Percentiles rank a stretch among this genome's conserved stretches.
Conservation (phyloP, 306 rosid species). For the Neltuma alba region DNA sequence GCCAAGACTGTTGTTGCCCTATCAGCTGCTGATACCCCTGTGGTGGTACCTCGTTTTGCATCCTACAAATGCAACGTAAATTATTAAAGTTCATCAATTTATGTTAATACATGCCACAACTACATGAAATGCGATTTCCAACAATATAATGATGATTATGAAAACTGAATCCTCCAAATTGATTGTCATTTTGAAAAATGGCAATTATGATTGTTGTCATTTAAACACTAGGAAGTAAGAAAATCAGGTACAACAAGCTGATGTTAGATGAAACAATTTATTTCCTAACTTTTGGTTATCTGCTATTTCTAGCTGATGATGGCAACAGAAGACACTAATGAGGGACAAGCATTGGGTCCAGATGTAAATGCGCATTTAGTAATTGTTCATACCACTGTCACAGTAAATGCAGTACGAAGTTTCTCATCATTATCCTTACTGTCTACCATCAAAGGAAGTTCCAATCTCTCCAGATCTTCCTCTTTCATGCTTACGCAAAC, state of each 20-base stretch:
- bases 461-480: slow-evolving; percentile 77
- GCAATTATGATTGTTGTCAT: slow-evolving; percentile 2
- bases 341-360: slow-evolving; percentile 19
- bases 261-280: slow-evolving; percentile 24
- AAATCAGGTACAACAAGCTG: slow-evolving; percentile 31
- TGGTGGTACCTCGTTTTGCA: slow-evolving; percentile 82
- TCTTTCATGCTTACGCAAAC: slow-evolving; percentile 85
- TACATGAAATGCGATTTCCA: slow-evolving; percentile 18
- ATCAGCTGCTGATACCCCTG: slow-evolving; percentile 92
- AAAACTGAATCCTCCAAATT: slow-evolving; percentile 17
- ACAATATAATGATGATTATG: not conserved
- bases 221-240: not conserved
- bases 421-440: slow-evolving; percentile 76
- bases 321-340: slow-evolving; percentile 17
- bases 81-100: slow-evolving; percentile 31
- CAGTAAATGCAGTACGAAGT: slow-evolving; percentile 77
- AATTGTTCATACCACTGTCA: slow-evolving; percentile 74
- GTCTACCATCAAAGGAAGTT: slow-evolving; percentile 84
- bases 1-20: slow-evolving; percentile 86
- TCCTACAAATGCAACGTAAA: slow-evolving; percentile 54
- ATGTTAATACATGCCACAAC: slow-evolving; percentile 15
- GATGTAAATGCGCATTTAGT: slow-evolving; percentile 3
- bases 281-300: not conserved
- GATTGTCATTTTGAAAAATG: slow-evolving; percentile 1
- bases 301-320: slow-evolving; percentile 16